Evolutionary conservation across 768 basidiomycete species (phyloP), one percentile per base, ranked within the genome.

Genomic region (Galerina sulciceps): DNA sequence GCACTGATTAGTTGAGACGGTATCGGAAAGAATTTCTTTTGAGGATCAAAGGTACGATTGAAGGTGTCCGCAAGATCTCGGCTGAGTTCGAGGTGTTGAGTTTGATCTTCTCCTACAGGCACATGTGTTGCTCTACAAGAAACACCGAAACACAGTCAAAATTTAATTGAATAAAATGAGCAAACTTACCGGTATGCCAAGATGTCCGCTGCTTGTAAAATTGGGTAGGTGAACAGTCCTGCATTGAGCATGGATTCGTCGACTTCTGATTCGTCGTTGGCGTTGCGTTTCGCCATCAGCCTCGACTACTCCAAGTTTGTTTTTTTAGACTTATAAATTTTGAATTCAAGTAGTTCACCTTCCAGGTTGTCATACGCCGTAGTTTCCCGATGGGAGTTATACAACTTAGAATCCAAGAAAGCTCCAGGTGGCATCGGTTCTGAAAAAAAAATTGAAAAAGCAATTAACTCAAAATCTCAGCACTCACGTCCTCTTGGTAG

Each of bases 31-130:
- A 90, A 69, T 0, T 79, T 76, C 10, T 76, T 73, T 15, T 64
- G 66, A 6, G 68, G 60, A 41, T 76, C 74, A 70, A 86, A 93
- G 15, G 81, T 81, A 8, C 84, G 81, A 70, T 98, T 98, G 77
- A 96, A 96, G 8, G 75, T 76, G 15, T 91, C 85, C 0, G 93
- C 94, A 10, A 97, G 75, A 65, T 96, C 93, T 31, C 94, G 86
- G 15, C 84, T 83, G 0, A 99, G 85, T 67, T 97, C 95, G 41
- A 98, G 83, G 67, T 99, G 96, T 75, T 99, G 96, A 18, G 86
- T 85, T 69, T 98, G 96, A 71, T 99, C 96, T 67, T 98, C 95
- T 22, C 96, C 96, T 4, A 99, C 96, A 0, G 96, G 96, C 1
- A 99, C 91, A 70, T 95, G 91, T 0, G 94, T 96, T 2, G 94